Evolutionary conservation across 2,329 filamentous ascomycete species (phyloP), one percentile per base, ranked within the genome.

Genomic region (Pseudofabraea citricarpa): DNA sequence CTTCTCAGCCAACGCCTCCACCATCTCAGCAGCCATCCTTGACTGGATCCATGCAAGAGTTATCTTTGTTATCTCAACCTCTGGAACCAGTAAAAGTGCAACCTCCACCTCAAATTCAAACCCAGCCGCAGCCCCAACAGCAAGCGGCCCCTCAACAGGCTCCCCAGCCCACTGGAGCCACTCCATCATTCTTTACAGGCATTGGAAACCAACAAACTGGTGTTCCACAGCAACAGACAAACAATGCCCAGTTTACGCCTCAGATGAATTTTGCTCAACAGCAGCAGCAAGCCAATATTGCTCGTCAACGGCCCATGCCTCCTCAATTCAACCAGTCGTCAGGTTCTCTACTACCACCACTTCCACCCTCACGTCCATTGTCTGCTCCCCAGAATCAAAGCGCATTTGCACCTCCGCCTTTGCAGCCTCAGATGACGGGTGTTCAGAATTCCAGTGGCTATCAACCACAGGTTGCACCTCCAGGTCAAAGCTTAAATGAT

Each of bases 341-440:
- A 53, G 69, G 77, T 29, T 79, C 80, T 15, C 71, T 95, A 27
- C 78, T 90, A 49, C 77, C 84, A 38, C 89, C 90, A 6, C 89
- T 79, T 20, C 72, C 87, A 15, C 89, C 90, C 9, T 78, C 82
- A 41, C 78, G 93, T 48, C 85, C 93, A 6, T 74, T 93, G 10
- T 96, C 91, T 31, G 91, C 93, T 29, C 91, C 93, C 20, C 86
- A 89, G 61, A 86, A 85, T 59, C 81, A 81, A 36, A 90, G 76
- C 63, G 75, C 73, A 4, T 93, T 94, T 62, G 77, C 77, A 6
- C 78, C 85, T 15, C 81, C 87, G 39, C 82, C 87, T 13, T 67
- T 96, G 53, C 84, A 90, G 61, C 82, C 89, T 41, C 91, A 96
- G 61, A 78, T 90, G 64, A 96, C 93, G 5, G 90, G 91, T 7